Conservation (phyloP, 305 asterid species). For the Ruellia speciosa region DNA sequence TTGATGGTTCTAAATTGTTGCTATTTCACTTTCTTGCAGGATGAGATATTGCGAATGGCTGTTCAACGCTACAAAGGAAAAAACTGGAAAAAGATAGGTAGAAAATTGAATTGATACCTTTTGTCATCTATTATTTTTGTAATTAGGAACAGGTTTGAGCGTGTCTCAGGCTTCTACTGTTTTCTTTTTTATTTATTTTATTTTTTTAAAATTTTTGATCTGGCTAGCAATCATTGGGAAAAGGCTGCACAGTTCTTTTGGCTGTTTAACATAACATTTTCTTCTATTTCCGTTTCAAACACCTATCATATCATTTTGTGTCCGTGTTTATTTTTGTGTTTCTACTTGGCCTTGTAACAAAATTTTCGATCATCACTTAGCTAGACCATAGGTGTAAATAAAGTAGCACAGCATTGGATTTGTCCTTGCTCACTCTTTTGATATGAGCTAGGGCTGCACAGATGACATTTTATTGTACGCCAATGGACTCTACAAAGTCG, state of each 20-base stretch:
- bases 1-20: constrained; percentile 12
- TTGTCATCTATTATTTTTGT: constrained; percentile 15
- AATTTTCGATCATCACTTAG: background rate
- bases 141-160: constrained; percentile 7
- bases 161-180: background rate
- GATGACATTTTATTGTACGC: background rate
- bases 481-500: background rate
- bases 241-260: background rate
- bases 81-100: constrained; percentile 99
- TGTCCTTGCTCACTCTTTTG: background rate
- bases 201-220: background rate
- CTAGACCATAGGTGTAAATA: background rate
- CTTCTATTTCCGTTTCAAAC: too few relatives aligned
- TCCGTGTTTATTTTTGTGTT: background rate
- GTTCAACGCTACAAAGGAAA: constrained; percentile 92
- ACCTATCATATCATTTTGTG: too few relatives aligned
- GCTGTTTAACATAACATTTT: background rate
- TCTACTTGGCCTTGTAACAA: background rate
- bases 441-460: background rate
- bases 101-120: constrained; percentile 5
- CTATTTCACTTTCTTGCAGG: constrained; percentile 42
- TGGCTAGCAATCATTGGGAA: background rate
- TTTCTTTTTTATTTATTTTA: too few relatives aligned
- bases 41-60: constrained; percentile 74
- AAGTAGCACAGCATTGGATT: background rate